Percentiles rank a stretch among this genome's conserved stretches.
phyloP scores from a whole-genome alignment of 129 eudicot genomes.

The Scalesia atractyloides region DNA sequence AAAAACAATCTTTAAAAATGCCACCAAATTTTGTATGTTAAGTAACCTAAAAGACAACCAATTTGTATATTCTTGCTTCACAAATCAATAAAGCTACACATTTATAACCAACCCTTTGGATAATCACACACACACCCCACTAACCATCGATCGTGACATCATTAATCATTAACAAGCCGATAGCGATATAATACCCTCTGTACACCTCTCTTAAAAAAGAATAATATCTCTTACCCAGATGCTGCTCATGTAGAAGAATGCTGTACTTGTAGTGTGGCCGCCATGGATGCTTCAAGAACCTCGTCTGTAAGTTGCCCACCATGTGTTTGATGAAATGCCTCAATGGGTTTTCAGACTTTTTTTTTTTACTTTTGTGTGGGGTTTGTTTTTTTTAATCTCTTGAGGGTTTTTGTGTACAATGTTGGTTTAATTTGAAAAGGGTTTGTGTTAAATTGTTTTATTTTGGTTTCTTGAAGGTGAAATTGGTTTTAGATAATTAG shows the following conservation, averaged over 20 bases:
- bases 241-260: slow-evolving; percentile 37
- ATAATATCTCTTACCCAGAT: slow-evolving; percentile 8
- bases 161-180: slow-evolving; percentile 19
- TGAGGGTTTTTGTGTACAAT: background rate
- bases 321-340: slow-evolving; percentile 18
- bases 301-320: slow-evolving; percentile 35
- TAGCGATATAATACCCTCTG: slow-evolving; percentile 21
- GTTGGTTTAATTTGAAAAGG: background rate
- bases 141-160: slow-evolving; percentile 26
- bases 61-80: slow-evolving; percentile 18
- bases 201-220: slow-evolving; percentile 9
- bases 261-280: slow-evolving; percentile 15
- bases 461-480: slow-evolving; percentile 11
- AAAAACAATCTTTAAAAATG: background rate
- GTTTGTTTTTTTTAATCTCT: background rate
- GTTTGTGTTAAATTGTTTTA: background rate
- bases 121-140: slow-evolving; percentile 3
- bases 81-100: slow-evolving; percentile 23
- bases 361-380: background rate
- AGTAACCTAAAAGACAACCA: slow-evolving; percentile 31
- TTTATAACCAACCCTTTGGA: slow-evolving; percentile 11
- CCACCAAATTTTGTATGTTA: slow-evolving; percentile 12
- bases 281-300: slow-evolving; percentile 39
- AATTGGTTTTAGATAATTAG: slow-evolving; percentile 3
- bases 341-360: background rate